Evolutionary conservation across 352 stramenopile species (phyloP).

Genomic region (Phytopythium chamaehyphon): DNA sequence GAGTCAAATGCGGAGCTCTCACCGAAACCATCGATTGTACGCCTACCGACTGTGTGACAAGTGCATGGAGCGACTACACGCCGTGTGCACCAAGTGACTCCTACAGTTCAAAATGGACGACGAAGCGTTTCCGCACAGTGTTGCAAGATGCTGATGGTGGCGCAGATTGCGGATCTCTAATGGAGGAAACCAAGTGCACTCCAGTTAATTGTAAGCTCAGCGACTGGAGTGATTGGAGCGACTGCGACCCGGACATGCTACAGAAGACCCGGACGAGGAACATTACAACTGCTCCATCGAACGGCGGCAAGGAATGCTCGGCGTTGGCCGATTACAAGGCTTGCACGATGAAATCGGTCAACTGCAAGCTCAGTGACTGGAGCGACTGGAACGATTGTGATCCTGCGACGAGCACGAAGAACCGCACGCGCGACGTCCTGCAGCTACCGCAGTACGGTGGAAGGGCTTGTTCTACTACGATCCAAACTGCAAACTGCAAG

Average conservation of each 20-base stretch:
- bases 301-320: conserved; percentile 33
- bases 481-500: conserved; percentile 30
- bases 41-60: conserved; percentile 36
- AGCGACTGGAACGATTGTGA: conserved; percentile 41
- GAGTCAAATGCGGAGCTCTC: conserved; percentile 27
- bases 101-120: conserved; percentile 11
- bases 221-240: conserved; percentile 29
- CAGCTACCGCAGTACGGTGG: conserved; percentile 29
- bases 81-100: conserved; percentile 20
- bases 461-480: conserved; percentile 27
- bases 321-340: conserved; percentile 22
- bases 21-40: conserved; percentile 29
- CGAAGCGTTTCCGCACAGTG: conserved; percentile 32
- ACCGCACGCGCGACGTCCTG: conserved; percentile 34
- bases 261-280: conserved; percentile 25
- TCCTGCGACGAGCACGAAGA: conserved; percentile 38
- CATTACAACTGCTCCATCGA: conserved; percentile 16
- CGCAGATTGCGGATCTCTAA: conserved; percentile 27
- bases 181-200: conserved; percentile 36
- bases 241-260: conserved; percentile 20
- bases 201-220: conserved; percentile 43
- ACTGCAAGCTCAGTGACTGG: conserved; percentile 55
- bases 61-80: conserved; percentile 49
- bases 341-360: conserved; percentile 33
- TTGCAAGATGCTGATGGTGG: conserved; percentile 38